phyloP scores from a whole-genome alignment of 257 asterid species.

The Fraxinus cuspidata region DNA sequence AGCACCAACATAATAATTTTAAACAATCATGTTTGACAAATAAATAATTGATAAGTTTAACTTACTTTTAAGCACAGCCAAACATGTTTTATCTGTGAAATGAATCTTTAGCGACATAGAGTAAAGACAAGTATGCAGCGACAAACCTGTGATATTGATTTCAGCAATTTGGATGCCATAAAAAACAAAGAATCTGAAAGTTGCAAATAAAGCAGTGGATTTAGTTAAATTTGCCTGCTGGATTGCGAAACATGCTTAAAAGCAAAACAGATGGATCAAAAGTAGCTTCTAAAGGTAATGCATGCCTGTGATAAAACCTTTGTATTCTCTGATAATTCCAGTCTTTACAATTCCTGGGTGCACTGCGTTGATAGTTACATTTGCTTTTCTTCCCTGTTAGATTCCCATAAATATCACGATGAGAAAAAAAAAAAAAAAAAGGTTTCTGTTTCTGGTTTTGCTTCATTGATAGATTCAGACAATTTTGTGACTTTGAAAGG shows the following conservation, averaged over 20 bases:
- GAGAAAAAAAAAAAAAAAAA: not conserved
- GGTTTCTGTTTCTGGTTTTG: not conserved
- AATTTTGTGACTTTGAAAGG: not conserved
- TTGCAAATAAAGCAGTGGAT: conserved; percentile 9
- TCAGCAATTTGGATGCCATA: conserved; percentile 88
- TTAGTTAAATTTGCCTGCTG: conserved; percentile 25
- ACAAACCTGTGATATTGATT: conserved; percentile 92
- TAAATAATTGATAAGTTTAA: too few species aligned
- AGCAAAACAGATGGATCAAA: conserved; percentile 7
- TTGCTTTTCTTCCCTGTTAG: conserved; percentile 77
- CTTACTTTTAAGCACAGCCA: not conserved
- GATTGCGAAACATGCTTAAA: conserved; percentile 8
- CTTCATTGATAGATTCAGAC: not conserved
- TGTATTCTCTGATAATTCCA: conserved; percentile 87
- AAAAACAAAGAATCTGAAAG: conserved; percentile 80
- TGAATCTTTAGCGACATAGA: not conserved
- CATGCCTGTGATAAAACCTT: conserved; percentile 95
- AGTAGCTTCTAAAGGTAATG: conserved; percentile 16
- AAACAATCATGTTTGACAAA: not conserved
- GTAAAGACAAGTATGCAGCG: conserved; percentile 30
- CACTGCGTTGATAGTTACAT: conserved; percentile 85
- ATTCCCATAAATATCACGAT: not conserved
- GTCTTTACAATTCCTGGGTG: conserved; percentile 97
- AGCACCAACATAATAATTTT: too few species aligned
- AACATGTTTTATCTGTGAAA: not conserved